Evolutionary conservation across 2,329 filamentous ascomycete species (phyloP), one percentile per base, ranked within the genome.

Genomic region (Monosporascus ibericus): DNA sequence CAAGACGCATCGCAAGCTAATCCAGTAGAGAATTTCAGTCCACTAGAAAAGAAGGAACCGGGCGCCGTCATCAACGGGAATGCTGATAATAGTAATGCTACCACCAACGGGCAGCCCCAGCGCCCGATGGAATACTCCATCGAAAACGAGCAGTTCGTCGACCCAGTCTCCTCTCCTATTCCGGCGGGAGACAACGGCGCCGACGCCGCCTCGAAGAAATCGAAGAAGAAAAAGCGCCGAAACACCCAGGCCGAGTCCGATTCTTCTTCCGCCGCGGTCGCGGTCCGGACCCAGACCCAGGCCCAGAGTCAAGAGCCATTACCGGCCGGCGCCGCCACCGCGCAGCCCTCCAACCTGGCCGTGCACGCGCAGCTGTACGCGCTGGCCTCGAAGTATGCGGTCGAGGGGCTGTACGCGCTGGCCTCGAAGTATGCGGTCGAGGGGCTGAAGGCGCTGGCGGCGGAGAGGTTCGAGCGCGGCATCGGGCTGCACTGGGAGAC

Each of bases 291-390:
- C 39, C 34, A 15, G 34, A 17, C 18, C 39, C 34, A 3, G 17
- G 1, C 27, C 27, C 27, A 9, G 17, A 15, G 1, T 17, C 7
- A 14, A 17, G 24, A 42, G 8, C 15, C 22, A 25, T 18, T 5
- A 25, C 37, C 37, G 18, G 6, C 27, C 1, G 14, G 20, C 3
- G 14, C 39, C 9, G 3, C 11, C 17, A 9, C 27, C 8, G 14
- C 47, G 6, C 20, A 24, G 20, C 40, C 44, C 42, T 18, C 48
- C 22, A 55, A 46, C 48, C 59, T 58, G 17, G 34, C 51, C 18
- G 44, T 57, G 22, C 57, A 62, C 44, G 52, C 56, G 14, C 47
- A 36, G 18, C 34, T 61, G 30, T 60, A 62, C 44, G 48, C 50
- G 14, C 50, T 59, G 9, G 51, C 50, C 22, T 30, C 46, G 18